These are phyloP conservation scores for Mallotus repandus DNA, from an alignment of 441 rosid genomes.

Conservation along the genomic window DNA sequence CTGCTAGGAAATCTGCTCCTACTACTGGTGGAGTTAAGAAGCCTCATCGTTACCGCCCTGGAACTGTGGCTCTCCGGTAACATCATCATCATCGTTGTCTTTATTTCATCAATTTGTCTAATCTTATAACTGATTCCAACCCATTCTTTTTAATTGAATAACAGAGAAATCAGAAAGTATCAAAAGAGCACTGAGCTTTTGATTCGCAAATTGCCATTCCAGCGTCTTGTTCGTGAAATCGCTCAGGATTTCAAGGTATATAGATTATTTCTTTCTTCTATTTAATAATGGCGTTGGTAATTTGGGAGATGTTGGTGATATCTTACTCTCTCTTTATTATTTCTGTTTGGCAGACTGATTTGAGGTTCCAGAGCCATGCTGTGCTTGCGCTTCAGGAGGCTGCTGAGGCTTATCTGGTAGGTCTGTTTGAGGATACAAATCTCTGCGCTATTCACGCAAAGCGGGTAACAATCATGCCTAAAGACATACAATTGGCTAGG, in stretches of 20 bases:
- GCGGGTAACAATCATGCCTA: conserved; percentile 72
- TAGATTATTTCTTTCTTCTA: not conserved
- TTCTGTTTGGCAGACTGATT: conserved; percentile 41
- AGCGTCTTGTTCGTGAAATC: conserved; percentile 64
- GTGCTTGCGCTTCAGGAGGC: conserved; percentile 76
- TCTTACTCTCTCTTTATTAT: accelerated
- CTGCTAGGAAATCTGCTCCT: conserved; percentile 68
- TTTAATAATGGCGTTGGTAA: not conserved
- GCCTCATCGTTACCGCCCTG: conserved; percentile 64
- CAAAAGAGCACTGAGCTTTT: conserved; percentile 64
- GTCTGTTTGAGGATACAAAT: conserved; percentile 71
- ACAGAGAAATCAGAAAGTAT: conserved; percentile 54
- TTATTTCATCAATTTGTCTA: not conserved
- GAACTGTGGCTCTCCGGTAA: conserved; percentile 60
- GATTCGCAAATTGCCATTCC: conserved; percentile 61
- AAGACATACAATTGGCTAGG: conserved; percentile 64
- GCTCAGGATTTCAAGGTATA: conserved; percentile 59
- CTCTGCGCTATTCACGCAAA: conserved; percentile 73
- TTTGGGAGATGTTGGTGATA: not conserved
- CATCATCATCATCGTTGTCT: no score
- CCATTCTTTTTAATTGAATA: not conserved
- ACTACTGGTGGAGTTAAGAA: conserved; percentile 74
- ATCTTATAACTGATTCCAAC: not conserved
- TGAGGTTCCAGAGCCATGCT: conserved; percentile 77
- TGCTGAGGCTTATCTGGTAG: conserved; percentile 69